Base-by-base conservation (phyloP, 176 grass and related monocot species). In the Carex pumila region DNA sequence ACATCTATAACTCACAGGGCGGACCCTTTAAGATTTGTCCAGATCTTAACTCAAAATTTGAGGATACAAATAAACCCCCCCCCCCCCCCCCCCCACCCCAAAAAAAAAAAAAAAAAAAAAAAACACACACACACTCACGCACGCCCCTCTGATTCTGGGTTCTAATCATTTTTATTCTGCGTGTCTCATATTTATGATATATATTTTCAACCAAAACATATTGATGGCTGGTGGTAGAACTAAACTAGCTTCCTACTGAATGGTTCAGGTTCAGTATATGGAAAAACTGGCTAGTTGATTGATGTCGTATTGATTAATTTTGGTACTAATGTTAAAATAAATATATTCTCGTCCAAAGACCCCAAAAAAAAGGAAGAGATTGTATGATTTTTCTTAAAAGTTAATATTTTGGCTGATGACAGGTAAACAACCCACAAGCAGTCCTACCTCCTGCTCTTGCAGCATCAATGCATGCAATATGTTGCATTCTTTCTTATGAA, bases 341-440 rank as follows among this genome's bases (percentile, higher is more conserved):
- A 62, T 62, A 62, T 25, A 62, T 22, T 25, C 8, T 22, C 7
- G 21, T 62, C 8, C 8, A 11, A 62, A 62, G 19, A n/a, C n/a
- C 45, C 9, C 10, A 50, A 50, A 50, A 50, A 49, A 50, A 50
- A 50, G 22, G 1, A 47, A 14, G 45, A 47, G 18, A 54, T 30
- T 76, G 19, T 54, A 30, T 71, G 2, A 30, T 76, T 32, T 9
- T 55, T 30, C 21, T 29, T 55, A 15, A 30, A 21, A 41, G 47
- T 21, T 80, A 61, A 80, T 70, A 45, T 63, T 81, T 81, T 19
- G 3, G 31, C 39, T 81, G 59, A 25, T 81, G 84, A 72, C 88
- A 98, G 95, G 91, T 98, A 11, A 95, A 90, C 80, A 39, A 95
- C 87, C 91, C 95, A n/a, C 74, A 85, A 71, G 89, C 81, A 85